Conservation (phyloP, 495 filamentous ascomycete genomes). For the Hapsidospora chrysogenum region DNA sequence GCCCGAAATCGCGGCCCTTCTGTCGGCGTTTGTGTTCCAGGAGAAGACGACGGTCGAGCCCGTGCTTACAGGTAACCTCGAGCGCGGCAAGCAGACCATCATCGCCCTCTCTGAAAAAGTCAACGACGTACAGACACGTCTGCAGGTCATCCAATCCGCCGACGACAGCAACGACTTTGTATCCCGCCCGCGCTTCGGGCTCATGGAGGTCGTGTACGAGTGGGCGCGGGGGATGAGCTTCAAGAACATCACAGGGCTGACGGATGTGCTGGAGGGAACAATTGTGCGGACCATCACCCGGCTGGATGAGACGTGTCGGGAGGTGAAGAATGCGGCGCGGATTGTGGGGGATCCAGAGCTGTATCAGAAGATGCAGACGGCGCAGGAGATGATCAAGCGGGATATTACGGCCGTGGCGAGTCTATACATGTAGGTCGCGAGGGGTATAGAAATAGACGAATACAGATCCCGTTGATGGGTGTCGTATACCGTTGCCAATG, state of each 20-base stretch:
- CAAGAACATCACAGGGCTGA: conserved; percentile 92
- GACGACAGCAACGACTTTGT: conserved; percentile 90
- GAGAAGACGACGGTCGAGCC: conserved; percentile 83
- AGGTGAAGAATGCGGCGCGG: conserved; percentile 92
- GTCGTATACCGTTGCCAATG: too few relatives aligned
- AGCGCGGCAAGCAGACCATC: conserved; percentile 73
- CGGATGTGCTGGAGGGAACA: conserved; percentile 90
- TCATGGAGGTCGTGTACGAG: conserved; percentile 96
- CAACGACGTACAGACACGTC: conserved; percentile 66
- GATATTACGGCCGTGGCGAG: conserved; percentile 86
- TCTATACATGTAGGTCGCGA: conserved; percentile 68
- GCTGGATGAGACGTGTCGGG: conserved; percentile 87
- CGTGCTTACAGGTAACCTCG: conserved; percentile 66
- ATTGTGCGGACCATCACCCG: conserved; percentile 88
- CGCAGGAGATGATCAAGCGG: conserved; percentile 92
- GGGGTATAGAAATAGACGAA: too few relatives aligned
- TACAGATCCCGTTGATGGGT: too few relatives aligned
- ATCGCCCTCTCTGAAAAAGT: conserved; percentile 80
- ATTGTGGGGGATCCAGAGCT: conserved; percentile 91
- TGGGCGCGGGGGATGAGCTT: conserved; percentile 97
- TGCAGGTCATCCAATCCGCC: conserved; percentile 77
- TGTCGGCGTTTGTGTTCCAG: conserved; percentile 96
- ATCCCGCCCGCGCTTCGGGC: conserved; percentile 68
- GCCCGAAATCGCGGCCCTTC: conserved; percentile 86
- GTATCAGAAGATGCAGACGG: conserved; percentile 88